Conservation (phyloP, 2,329 filamentous ascomycete species). For the Neofusicoccum ribis region DNA sequence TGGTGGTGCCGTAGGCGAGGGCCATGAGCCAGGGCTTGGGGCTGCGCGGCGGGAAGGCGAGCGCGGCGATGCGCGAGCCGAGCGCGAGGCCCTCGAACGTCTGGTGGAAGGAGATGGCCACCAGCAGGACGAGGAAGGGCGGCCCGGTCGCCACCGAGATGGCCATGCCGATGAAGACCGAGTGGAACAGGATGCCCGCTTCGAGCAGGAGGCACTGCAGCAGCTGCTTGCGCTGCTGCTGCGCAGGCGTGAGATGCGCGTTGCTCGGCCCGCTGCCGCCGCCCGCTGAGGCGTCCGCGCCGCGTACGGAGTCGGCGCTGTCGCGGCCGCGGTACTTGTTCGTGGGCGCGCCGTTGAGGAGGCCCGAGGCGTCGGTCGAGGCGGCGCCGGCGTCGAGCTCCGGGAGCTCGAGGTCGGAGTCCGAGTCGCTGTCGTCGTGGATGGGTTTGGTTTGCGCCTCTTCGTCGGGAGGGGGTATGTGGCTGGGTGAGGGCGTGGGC, state of each 20-base stretch:
- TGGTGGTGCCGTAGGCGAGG: conserved; percentile 62
- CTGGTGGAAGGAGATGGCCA: conserved; percentile 72
- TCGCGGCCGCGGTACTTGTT: conserved; percentile 23
- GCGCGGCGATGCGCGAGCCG: conserved; percentile 68
- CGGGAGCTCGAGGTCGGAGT: conserved; percentile 32
- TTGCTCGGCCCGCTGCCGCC: neutral
- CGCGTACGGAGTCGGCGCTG: neutral
- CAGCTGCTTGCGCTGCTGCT: conserved; percentile 59
- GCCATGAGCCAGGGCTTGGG: conserved; percentile 73
- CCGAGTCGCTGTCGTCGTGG: conserved; percentile 31
- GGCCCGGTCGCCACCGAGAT: conserved; percentile 66
- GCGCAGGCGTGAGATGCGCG: conserved; percentile 17
- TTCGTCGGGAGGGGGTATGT: neutral
- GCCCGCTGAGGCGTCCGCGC: neutral
- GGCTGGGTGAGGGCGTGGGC: conserved; percentile 20
- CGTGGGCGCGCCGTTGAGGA: conserved; percentile 29
- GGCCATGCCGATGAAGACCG: conserved; percentile 73
- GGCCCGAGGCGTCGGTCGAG: conserved; percentile 32
- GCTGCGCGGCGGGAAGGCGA: conserved; percentile 69
- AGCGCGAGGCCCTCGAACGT: conserved; percentile 70
- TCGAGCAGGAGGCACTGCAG: conserved; percentile 75
- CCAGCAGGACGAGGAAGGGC: conserved; percentile 65
- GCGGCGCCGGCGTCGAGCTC: conserved; percentile 31
- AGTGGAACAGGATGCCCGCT: conserved; percentile 77
- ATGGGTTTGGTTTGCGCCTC: conserved; percentile 8